Evolutionary conservation across 495 filamentous ascomycete species (phyloP).

Genomic region (Apodospora peruviana): DNA sequence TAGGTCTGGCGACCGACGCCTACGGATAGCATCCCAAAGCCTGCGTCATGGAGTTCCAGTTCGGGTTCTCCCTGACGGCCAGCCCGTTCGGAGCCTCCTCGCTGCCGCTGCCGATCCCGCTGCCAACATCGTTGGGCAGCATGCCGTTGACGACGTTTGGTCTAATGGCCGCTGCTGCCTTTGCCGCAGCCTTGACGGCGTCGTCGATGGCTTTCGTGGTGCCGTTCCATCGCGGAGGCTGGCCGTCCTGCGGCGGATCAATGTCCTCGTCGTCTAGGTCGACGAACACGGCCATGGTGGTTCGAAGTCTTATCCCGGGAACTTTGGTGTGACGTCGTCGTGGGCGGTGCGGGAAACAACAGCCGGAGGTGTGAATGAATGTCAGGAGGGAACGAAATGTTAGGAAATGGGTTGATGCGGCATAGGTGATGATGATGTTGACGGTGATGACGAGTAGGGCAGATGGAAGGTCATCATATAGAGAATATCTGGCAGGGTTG

Average conservation of each 20-base stretch:
- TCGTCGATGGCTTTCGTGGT: constrained; percentile 4
- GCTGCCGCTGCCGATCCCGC: no score
- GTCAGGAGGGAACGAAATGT: background rate
- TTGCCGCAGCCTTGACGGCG: background rate
- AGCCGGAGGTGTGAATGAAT: background rate
- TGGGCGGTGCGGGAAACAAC: no score
- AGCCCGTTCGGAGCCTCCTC: constrained; percentile 17
- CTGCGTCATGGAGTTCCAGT: constrained; percentile 65
- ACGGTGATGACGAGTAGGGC: background rate
- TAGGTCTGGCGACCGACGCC: constrained; percentile 37
- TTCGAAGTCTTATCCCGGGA: background rate
- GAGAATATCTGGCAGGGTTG: background rate
- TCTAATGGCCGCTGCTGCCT: background rate
- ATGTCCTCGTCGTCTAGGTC: constrained; percentile 54
- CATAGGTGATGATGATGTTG: background rate
- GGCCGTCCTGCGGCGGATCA: constrained; percentile 35
- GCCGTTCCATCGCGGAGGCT: constrained; percentile 1
- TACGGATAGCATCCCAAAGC: constrained; percentile 90
- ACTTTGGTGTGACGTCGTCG: no score
- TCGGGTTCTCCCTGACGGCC: constrained; percentile 50
- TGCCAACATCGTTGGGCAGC: constrained; percentile 3
- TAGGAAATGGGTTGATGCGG: background rate
- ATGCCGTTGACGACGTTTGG: background rate
- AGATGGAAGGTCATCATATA: background rate
- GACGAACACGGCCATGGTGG: constrained; percentile 58